Evolutionary conservation across 208 protist species (phyloP), one percentile per base, ranked within the genome.

Genomic region (Leishmania amazonensis): DNA sequence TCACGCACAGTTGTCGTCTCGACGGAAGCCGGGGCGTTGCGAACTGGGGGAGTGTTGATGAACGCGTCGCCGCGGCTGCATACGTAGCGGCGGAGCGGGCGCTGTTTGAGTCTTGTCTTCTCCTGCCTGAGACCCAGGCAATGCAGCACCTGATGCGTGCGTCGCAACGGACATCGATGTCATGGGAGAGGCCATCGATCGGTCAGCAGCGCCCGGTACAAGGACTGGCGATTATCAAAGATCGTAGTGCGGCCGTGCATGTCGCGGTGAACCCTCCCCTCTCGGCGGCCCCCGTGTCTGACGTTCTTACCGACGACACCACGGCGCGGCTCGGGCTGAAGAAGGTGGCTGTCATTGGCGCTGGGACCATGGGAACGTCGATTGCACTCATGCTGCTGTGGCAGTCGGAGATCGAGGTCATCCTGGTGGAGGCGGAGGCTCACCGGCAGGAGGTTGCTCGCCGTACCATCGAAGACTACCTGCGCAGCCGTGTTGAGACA

Each of bases 71-170:
- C 19, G 72, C 80, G 28, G 64, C 76, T 49, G 78, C 67, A 5
- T 91, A 88, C 78, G 49, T 73, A 7, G 80, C 72, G 42, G 72
- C 68, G 45, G 96, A 98, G 81, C 74, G 60, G 57, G 35, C 80
- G 47, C 60, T 95, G 7, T 96, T 98, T 74, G 31, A 85, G 40
- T 47, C 77, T 7, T 88, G 87, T 49, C 65, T 94, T 1, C 51
- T 77, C 13, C 84, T 80, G 64, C 65, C 84, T 2, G 89, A 94
- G 72, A 77, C 90, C 8, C 70, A 90, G 53, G 95, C 88, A 1
- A 82, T 94, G 77, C 91, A 95, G 80, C 92, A 98, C 78, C 82
- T 96, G 6, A 86, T 98, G 81, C 83, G 89, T 11, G 89, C 93
- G 19, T 86, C 93, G 54, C 83, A 76, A 75, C 87, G 82, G 9